phyloP scores from a whole-genome alignment of 768 basidiomycete genomes.

The Lactarius sp. region DNA sequence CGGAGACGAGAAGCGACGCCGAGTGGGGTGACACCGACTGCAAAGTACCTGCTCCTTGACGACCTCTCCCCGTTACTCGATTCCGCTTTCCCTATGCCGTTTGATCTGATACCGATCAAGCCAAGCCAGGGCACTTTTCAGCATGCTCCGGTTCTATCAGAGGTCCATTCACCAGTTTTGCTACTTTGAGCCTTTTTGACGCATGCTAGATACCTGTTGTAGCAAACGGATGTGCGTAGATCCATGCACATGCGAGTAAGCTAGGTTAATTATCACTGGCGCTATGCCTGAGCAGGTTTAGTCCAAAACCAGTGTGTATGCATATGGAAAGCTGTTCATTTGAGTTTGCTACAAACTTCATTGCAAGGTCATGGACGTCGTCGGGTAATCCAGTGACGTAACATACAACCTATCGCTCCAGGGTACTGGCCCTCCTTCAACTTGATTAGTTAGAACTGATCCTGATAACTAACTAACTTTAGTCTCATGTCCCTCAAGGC shows the following conservation, averaged over 20 bases:
- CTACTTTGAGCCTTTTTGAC: not conserved
- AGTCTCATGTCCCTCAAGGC: too few relatives aligned
- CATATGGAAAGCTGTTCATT: not conserved
- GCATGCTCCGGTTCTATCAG: not conserved
- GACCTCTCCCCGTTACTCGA: not conserved
- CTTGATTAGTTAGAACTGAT: too few relatives aligned
- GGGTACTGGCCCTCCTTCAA: too few relatives aligned
- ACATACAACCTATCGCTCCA: too few relatives aligned
- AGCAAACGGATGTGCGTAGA: not conserved
- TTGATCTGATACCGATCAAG: not conserved
- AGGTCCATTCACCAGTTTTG: not conserved
- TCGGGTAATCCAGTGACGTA: too few relatives aligned
- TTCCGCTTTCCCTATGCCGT: not conserved
- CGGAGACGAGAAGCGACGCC: slow-evolving; percentile 34
- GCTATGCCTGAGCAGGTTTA: slow-evolving; percentile 6
- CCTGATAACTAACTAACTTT: too few relatives aligned
- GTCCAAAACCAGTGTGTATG: not conserved
- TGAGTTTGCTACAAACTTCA: not conserved
- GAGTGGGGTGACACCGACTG: slow-evolving; percentile 39
- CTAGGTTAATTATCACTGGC: not conserved
- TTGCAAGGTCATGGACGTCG: too few relatives aligned
- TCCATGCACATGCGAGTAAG: not conserved
- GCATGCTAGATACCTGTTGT: slow-evolving; percentile 1
- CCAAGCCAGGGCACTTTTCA: not conserved
- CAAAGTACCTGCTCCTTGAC: not conserved